Percentiles rank a stretch among this genome's conserved stretches.
phyloP scores from a whole-genome alignment of 805 yeast species.

The Pichia scutulata region DNA sequence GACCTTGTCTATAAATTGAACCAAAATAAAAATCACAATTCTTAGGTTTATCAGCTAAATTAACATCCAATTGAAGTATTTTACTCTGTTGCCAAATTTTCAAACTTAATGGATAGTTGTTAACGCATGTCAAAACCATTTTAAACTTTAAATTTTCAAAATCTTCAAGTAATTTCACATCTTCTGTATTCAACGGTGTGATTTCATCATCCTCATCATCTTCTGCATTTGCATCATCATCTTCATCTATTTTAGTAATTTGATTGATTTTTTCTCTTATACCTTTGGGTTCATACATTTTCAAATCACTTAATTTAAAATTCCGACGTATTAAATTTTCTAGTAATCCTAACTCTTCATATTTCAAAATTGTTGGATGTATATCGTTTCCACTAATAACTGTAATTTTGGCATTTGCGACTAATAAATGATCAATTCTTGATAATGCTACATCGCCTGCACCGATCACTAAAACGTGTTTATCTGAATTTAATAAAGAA shows the following conservation, averaged over 20 bases:
- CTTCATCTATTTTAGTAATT: conserved; percentile 16
- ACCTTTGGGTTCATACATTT: conserved; percentile 36
- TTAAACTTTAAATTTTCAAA: conserved; percentile 40
- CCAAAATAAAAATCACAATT: conserved; percentile 84
- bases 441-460: conserved; percentile 74
- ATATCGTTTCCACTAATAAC: conserved; percentile 43
- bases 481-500: conserved; percentile 23
- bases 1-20: conserved; percentile 63
- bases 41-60: conserved; percentile 80
- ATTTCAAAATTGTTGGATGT: conserved; percentile 28
- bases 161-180: conserved; percentile 27
- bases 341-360: conserved; percentile 35
- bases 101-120: conserved; percentile 54
- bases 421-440: conserved; percentile 55
- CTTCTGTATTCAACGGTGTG: conserved; percentile 13
- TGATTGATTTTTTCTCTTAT: conserved; percentile 3
- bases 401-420: conserved; percentile 64
- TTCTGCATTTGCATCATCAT: conserved; percentile 9
- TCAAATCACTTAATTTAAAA: conserved; percentile 41
- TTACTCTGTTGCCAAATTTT: conserved; percentile 46
- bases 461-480: conserved; percentile 66
- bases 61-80: conserved; percentile 48
- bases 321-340: conserved; percentile 35
- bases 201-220: conserved; percentile 15
- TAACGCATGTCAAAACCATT: conserved; percentile 66